Evolutionary conservation across 2,329 filamentous ascomycete genomes (phyloP).

Genomic region (Pseudogymnoascus destructans): DNA sequence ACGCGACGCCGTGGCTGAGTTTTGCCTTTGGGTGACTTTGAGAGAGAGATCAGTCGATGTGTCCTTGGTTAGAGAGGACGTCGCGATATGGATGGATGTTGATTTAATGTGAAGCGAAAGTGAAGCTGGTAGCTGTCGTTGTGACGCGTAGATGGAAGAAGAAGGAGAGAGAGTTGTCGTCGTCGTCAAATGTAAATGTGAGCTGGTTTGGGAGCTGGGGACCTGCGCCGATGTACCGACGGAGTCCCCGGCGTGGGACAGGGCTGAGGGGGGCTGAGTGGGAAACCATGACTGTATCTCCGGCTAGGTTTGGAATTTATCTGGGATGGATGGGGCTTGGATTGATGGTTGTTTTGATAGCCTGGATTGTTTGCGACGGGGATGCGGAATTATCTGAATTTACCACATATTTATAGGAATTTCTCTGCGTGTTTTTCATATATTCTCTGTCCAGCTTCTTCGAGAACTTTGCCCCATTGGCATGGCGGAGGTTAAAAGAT

Average conservation of each 20-base stretch:
- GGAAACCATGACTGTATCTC: background rate
- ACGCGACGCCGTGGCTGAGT: background rate
- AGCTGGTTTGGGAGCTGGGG: background rate
- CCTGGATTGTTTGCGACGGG: background rate
- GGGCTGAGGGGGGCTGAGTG: background rate
- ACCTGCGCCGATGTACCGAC: background rate
- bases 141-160: background rate
- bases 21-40: background rate
- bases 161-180: background rate
- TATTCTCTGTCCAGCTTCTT: background rate
- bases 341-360: background rate
- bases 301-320: background rate
- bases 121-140: background rate
- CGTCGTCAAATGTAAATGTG: constrained; percentile 6
- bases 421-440: background rate
- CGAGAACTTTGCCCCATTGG: background rate
- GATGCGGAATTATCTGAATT: background rate
- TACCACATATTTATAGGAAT: background rate
- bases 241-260: background rate
- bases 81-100: background rate
- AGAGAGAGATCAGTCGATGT: background rate
- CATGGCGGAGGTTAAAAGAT: background rate
- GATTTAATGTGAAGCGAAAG: background rate
- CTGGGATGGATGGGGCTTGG: too few species aligned
- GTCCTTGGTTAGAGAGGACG: background rate